Percentiles rank a stretch among this genome's conserved stretches.
Evolutionary conservation across 176 grass and related monocot species (phyloP).

Genomic region (Phragmites australis): DNA sequence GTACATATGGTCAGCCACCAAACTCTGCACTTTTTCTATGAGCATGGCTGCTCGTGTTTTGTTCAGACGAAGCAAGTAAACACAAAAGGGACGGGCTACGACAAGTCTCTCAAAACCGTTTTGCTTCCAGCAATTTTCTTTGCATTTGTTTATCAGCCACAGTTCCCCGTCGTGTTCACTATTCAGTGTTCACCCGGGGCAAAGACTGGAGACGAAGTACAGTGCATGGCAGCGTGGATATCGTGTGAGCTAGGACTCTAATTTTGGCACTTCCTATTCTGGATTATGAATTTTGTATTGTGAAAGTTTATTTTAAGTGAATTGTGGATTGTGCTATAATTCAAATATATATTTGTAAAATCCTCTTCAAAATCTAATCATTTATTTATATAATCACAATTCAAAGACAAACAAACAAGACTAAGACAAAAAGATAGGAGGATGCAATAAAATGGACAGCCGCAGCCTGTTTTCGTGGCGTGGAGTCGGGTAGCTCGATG

Average conservation of each 20-base stretch:
- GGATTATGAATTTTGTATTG: too few relatives aligned
- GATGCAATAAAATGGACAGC: too few relatives aligned
- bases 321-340: too few relatives aligned
- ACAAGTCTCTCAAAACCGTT: background rate
- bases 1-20: background rate
- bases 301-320: too few relatives aligned
- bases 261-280: too few relatives aligned
- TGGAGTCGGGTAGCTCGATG: background rate
- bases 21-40: background rate
- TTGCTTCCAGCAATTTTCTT: background rate
- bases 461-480: background rate
- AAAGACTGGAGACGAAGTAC: background rate
- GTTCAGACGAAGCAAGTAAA: background rate
- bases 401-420: too few relatives aligned
- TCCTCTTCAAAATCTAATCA: too few relatives aligned
- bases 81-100: background rate
- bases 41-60: background rate
- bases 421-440: too few relatives aligned
- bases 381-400: too few relatives aligned
- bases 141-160: background rate
- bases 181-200: background rate
- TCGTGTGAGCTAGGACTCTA: constrained; percentile 2
- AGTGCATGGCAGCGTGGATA: background rate
- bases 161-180: background rate
- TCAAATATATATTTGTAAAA: too few relatives aligned